Conservation (phyloP, 1,284 basidiomycete species). For the Boletus sp. region DNA sequence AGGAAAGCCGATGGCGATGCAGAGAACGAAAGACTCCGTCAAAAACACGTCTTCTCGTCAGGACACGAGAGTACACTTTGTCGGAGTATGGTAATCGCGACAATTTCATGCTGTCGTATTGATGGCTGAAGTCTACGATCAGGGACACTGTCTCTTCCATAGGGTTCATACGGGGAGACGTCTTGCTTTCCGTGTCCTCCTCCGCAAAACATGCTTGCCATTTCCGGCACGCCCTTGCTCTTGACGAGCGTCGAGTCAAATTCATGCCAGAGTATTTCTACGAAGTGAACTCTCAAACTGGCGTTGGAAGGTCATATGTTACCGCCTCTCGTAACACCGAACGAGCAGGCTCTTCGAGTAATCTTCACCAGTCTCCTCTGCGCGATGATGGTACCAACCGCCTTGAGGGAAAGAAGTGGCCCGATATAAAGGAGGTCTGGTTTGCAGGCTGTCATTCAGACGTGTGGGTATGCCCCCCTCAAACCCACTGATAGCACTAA, state of each 20-base stretch:
- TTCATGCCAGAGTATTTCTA: background rate
- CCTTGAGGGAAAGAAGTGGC: too few relatives aligned
- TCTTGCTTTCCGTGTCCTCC: slow-evolving; percentile 30
- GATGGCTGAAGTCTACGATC: too few relatives aligned
- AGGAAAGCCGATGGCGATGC: too few relatives aligned
- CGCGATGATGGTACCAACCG: too few relatives aligned
- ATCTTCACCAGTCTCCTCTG: too few relatives aligned
- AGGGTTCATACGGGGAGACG: slow-evolving; percentile 28
- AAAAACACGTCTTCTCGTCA: slow-evolving; percentile 39
- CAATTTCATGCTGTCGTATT: too few relatives aligned
- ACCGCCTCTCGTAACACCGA: background rate
- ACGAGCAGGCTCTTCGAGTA: too few relatives aligned
- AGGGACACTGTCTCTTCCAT: slow-evolving; percentile 48
- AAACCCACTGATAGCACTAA: background rate
- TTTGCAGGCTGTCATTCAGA: slow-evolving; percentile 40
- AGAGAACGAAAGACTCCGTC: slow-evolving; percentile 39
- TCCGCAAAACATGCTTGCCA: slow-evolving; percentile 8
- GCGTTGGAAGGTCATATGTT: slow-evolving; percentile 9
- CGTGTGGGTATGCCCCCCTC: slow-evolving; percentile 29
- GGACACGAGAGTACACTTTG: slow-evolving; percentile 41
- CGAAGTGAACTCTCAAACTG: slow-evolving; percentile 24
- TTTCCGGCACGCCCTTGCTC: background rate
- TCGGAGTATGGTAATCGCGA: slow-evolving; percentile 48
- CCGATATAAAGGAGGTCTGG: slow-evolving; percentile 43
- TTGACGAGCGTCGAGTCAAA: background rate